Evolutionary conservation across 2,329 filamentous ascomycete genomes (phyloP).

Genomic region (Aphanocladium album): DNA sequence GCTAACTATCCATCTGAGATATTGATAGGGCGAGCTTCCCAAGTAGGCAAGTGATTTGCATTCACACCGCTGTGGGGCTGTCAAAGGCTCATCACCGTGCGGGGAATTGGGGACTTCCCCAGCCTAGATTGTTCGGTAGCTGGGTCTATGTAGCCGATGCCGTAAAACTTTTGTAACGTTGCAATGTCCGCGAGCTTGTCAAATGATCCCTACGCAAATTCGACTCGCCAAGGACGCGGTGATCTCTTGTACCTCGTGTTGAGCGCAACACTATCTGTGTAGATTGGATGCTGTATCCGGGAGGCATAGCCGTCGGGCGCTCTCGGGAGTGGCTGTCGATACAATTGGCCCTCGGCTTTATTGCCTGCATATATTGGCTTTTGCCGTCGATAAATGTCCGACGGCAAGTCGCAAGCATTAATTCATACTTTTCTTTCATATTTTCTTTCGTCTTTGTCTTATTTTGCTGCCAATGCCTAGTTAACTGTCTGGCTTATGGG

Average conservation of each 20-base stretch:
- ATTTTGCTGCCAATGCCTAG: background rate
- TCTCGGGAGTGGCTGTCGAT: background rate
- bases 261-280: too few relatives aligned
- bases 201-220: background rate
- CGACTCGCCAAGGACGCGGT: background rate
- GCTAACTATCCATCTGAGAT: background rate
- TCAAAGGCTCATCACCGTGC: background rate
- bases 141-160: background rate
- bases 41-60: slow-evolving; percentile 5
- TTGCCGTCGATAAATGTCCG: background rate
- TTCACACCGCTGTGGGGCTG: background rate
- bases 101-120: background rate
- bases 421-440: too few relatives aligned
- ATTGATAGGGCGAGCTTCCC: background rate
- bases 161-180: slow-evolving; percentile 12
- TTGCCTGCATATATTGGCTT: background rate
- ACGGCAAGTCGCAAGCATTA: background rate
- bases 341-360: background rate
- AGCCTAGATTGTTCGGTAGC: slow-evolving; percentile 1
- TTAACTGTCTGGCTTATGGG: background rate
- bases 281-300: background rate
- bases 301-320: background rate
- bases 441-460: too few relatives aligned
- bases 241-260: background rate
- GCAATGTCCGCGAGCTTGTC: background rate